Conservation (phyloP, 2,329 filamentous ascomycete genomes). For the Massarina eburnea region DNA sequence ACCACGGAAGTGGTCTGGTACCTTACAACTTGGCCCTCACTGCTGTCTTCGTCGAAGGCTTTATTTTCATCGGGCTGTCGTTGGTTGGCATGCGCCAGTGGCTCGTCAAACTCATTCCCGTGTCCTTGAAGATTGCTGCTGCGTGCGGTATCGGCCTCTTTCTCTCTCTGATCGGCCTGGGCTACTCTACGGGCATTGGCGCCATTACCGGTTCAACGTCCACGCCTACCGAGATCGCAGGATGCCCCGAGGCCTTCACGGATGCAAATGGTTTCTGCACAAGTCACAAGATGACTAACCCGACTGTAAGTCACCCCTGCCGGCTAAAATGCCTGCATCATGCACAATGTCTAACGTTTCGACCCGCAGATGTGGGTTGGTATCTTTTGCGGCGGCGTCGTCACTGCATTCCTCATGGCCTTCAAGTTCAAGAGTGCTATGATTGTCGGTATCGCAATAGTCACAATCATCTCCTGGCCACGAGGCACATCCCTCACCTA, state of each 20-base stretch:
- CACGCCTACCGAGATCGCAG: slow-evolving; percentile 74
- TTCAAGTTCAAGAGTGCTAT: slow-evolving; percentile 86
- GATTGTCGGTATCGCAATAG: slow-evolving; percentile 77
- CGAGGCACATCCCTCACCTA: slow-evolving; percentile 73
- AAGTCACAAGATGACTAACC: slow-evolving; percentile 75
- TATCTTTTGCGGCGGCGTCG: slow-evolving; percentile 79
- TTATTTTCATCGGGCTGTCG: slow-evolving; percentile 79
- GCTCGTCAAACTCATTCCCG: slow-evolving; percentile 79
- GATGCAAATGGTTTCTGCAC: slow-evolving; percentile 61
- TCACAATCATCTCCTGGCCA: slow-evolving; percentile 88
- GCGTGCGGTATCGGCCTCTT: slow-evolving; percentile 86
- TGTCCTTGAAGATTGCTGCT: slow-evolving; percentile 82
- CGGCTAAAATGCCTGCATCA: slow-evolving; percentile 4
- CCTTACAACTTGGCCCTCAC: slow-evolving; percentile 77
- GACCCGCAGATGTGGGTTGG: slow-evolving; percentile 73
- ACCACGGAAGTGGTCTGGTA: slow-evolving; percentile 70
- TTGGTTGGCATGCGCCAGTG: slow-evolving; percentile 82
- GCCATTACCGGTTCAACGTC: slow-evolving; percentile 65
- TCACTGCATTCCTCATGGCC: slow-evolving; percentile 79
- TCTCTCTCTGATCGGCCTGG: slow-evolving; percentile 72
- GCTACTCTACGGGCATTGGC: slow-evolving; percentile 80
- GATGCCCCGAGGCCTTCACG: slow-evolving; percentile 63
- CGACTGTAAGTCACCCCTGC: slow-evolving; percentile 50
- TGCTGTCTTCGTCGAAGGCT: slow-evolving; percentile 85
- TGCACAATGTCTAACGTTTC: slow-evolving; percentile 8